These are phyloP conservation scores for Gryganskiella cystojenkinii DNA, from an alignment of 192 early-diverging fungal genomes.

Conservation along the genomic window DNA sequence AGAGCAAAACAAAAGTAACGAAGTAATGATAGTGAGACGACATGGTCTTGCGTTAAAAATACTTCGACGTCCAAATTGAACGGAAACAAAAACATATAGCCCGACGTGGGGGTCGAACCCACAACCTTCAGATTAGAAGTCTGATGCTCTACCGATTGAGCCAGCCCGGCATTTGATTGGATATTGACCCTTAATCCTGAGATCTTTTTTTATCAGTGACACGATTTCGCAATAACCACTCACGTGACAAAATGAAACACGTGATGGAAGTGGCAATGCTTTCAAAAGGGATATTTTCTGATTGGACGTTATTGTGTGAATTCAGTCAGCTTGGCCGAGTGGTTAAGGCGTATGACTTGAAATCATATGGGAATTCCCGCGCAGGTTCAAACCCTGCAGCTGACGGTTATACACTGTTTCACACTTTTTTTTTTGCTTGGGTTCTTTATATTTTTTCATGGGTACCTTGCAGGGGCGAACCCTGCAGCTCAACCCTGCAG, in stretches of 20 bases:
- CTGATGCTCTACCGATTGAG: conserved; percentile 43
- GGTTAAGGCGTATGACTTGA: conserved; percentile 57
- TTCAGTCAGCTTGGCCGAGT: conserved; percentile 50
- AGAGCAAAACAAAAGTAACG: too few relatives aligned
- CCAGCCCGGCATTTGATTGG: too few relatives aligned
- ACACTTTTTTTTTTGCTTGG: neutral
- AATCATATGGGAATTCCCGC: conserved; percentile 55
- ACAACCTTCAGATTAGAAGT: conserved; percentile 42
- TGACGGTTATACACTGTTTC: conserved; percentile 22
- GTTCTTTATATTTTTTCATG: neutral
- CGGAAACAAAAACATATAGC: neutral
- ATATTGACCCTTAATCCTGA: too few relatives aligned
- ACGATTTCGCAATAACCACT: too few relatives aligned
- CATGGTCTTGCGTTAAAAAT: neutral
- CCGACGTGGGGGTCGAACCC: conserved; percentile 37
- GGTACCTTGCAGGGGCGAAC: neutral
- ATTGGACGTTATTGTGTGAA: too few relatives aligned
- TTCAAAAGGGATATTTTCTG: too few relatives aligned
- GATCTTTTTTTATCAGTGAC: too few relatives aligned
- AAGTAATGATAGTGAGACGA: too few relatives aligned
- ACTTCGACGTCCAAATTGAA: conserved; percentile 2
- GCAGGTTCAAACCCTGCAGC: conserved; percentile 56
- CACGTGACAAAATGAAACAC: too few relatives aligned
- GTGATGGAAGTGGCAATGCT: too few relatives aligned
- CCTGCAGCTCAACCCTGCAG: too few relatives aligned